Percentiles rank a stretch among this genome's conserved stretches.
These are phyloP conservation scores for Rhizopogon sp. DNA, from an alignment of 768 basidiomycete species.

Conservation along the genomic window DNA sequence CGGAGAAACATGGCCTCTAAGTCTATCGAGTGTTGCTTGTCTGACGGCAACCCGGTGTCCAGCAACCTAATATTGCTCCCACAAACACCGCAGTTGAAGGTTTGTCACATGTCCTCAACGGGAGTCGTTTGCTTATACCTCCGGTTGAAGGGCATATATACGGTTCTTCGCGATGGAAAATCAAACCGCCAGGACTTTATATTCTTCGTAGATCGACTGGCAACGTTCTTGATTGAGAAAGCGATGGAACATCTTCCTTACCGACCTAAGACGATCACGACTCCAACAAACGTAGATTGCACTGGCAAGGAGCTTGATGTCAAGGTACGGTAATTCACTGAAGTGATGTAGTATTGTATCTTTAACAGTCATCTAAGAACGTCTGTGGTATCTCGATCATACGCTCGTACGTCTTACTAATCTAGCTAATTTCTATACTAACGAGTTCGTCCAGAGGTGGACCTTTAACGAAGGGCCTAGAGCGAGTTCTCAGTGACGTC, in stretches of 20 bases:
- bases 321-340: constrained; percentile 35
- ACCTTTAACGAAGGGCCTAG: constrained; percentile 86
- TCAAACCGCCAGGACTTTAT: constrained; percentile 83
- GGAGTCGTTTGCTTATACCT: background rate
- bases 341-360: background rate
- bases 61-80: constrained; percentile 62
- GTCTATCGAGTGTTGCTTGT: constrained; percentile 30
- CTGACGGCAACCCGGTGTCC: constrained; percentile 37
- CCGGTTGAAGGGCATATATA: constrained; percentile 73
- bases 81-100: constrained; percentile 77
- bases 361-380: constrained; percentile 34
- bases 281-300: constrained; percentile 55
- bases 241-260: constrained; percentile 84
- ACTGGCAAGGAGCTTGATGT: constrained; percentile 60
- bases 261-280: constrained; percentile 50
- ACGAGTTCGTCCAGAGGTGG: constrained; percentile 56
- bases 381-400: constrained; percentile 88
- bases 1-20: constrained; percentile 66
- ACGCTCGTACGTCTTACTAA: constrained; percentile 58
- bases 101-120: constrained; percentile 23
- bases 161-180: constrained; percentile 70
- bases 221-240: constrained; percentile 80
- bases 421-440: constrained; percentile 1
- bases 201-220: constrained; percentile 84
- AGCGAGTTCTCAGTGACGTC: constrained; percentile 80